Evolutionary conservation across 2,329 filamentous ascomycete species (phyloP).

Genomic region (Aureobasidium subglaciale): DNA sequence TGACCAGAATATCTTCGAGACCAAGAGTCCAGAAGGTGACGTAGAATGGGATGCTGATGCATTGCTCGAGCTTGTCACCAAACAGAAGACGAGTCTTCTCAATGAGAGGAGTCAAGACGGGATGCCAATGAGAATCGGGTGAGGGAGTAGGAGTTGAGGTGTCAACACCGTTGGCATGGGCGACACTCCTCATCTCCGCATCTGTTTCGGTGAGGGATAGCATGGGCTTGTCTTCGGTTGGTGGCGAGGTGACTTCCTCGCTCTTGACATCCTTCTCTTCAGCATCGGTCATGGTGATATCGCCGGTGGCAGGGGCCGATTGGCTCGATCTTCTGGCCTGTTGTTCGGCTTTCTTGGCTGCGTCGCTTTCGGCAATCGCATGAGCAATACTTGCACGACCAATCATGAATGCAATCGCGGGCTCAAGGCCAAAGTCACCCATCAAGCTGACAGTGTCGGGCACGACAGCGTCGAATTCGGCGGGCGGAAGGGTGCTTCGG

Average conservation of each 20-base stretch:
- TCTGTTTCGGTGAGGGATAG: slow-evolving; percentile 10
- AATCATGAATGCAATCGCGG: slow-evolving; percentile 78
- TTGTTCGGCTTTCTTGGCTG: slow-evolving; percentile 29
- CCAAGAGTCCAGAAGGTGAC: slow-evolving; percentile 88
- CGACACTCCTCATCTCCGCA: slow-evolving; percentile 14
- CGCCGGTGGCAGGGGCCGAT: slow-evolving; percentile 39
- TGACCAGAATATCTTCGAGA: slow-evolving; percentile 71
- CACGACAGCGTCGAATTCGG: slow-evolving; percentile 71
- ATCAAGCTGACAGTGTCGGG: slow-evolving; percentile 70
- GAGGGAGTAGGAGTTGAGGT: slow-evolving; percentile 18
- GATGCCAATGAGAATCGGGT: slow-evolving; percentile 46
- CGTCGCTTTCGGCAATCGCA: slow-evolving; percentile 46
- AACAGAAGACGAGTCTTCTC: slow-evolving; percentile 57
- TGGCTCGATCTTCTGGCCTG: slow-evolving; percentile 21
- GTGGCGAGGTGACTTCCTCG: slow-evolving; percentile 16
- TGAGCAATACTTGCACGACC: slow-evolving; percentile 66
- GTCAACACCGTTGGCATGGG: slow-evolving; percentile 11
- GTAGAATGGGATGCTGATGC: slow-evolving; percentile 74
- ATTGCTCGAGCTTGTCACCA: slow-evolving; percentile 57
- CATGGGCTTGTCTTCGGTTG: slow-evolving; percentile 13
- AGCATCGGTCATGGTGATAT: slow-evolving; percentile 46
- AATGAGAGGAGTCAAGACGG: slow-evolving; percentile 67
- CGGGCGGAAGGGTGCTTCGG: slow-evolving; percentile 65
- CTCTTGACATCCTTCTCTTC: slow-evolving; percentile 29
- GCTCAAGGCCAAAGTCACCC: slow-evolving; percentile 69